Base-by-base conservation (phyloP, 495 filamentous ascomycete species). In the Penicillium macrosclerotiorum region DNA sequence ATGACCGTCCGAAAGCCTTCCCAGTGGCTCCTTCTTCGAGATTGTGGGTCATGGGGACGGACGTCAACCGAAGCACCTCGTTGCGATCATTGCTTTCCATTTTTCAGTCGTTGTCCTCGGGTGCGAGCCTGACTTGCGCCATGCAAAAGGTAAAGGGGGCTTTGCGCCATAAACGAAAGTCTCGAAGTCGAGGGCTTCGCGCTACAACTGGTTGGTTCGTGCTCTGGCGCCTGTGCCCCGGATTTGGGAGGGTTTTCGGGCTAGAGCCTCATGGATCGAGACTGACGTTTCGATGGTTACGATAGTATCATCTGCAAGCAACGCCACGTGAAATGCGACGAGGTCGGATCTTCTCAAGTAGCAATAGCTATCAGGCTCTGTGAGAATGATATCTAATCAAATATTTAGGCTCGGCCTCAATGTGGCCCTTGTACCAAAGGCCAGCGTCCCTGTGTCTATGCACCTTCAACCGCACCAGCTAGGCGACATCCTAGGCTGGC, bases 251-350 rank as follows among this genome's bases (percentile, higher is more conserved):
- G n/a, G n/a, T n/a, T n/a, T n/a, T n/a, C n/a, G n/a, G n/a, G n/a
- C n/a, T n/a, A n/a, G n/a, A n/a, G n/a, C n/a, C n/a, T n/a, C n/a
- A n/a, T n/a, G n/a, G n/a, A n/a, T n/a, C n/a, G n/a, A n/a, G 46
- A 33, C 17, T 42, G 31, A 43, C 19, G 24, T 26, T 22, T 36
- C 14, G 16, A 26, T 49, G 18, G 13, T 6, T 8, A n/a, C 11
- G 29, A 8, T 23, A 65, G 62, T 41, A 34, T 60, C 13, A 49
- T 58, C 27, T 65, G 62, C 54, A 65, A 62, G 41, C 49, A 52
- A 14, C 51, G 62, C n/a, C 62, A 65, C 42, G 62, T 65, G 31
- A 65, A 65, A 35, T 65, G 62, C 23, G 62, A 65, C 18, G 62
- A 63, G 45, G 61, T 59, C 52, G 16, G 42, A 19, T 12, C 36